phyloP scores from a whole-genome alignment of 208 protist genomes.

The Crithidia sp. region DNA sequence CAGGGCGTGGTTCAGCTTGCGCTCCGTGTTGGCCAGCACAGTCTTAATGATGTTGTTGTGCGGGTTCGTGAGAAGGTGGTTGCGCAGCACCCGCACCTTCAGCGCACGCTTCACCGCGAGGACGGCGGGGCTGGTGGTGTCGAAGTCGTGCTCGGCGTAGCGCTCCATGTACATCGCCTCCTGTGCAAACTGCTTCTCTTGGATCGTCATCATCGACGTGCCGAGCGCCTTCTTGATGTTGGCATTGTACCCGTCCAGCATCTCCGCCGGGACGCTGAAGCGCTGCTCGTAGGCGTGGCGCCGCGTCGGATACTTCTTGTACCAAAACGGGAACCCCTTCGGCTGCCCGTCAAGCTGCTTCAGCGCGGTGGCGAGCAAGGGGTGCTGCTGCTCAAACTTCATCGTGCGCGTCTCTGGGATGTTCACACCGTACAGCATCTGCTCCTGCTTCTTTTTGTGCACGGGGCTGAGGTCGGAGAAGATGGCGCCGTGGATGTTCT shows the following conservation, averaged over 20 bases:
- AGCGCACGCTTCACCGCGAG: constrained; percentile 85
- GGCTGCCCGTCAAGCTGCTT: constrained; percentile 78
- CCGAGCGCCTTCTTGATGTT: constrained; percentile 80
- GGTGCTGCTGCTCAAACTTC: constrained; percentile 86
- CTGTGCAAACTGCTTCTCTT: constrained; percentile 90
- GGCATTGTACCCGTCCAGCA: constrained; percentile 90
- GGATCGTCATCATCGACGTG: constrained; percentile 84
- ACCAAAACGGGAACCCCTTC: constrained; percentile 93
- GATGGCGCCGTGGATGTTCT: constrained; percentile 90
- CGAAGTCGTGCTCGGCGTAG: constrained; percentile 92
- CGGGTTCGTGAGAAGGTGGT: constrained; percentile 91
- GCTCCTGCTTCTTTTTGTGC: constrained; percentile 90
- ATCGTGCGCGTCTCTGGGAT: constrained; percentile 79
- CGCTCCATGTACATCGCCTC: constrained; percentile 93
- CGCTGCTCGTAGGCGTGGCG: constrained; percentile 91
- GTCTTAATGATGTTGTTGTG: constrained; percentile 93
- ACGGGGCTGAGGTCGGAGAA: constrained; percentile 80
- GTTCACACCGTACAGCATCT: constrained; percentile 90
- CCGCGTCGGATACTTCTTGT: constrained; percentile 92
- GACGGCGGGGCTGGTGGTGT: constrained; percentile 87
- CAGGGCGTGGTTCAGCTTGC: constrained; percentile 77
- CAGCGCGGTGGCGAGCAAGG: constrained; percentile 79
- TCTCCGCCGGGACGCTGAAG: constrained; percentile 89
- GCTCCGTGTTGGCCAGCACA: constrained; percentile 77
- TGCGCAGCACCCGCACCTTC: constrained; percentile 85